phyloP scores from a whole-genome alignment of 805 yeast genomes.

The Saturnispora serradocipensis region DNA sequence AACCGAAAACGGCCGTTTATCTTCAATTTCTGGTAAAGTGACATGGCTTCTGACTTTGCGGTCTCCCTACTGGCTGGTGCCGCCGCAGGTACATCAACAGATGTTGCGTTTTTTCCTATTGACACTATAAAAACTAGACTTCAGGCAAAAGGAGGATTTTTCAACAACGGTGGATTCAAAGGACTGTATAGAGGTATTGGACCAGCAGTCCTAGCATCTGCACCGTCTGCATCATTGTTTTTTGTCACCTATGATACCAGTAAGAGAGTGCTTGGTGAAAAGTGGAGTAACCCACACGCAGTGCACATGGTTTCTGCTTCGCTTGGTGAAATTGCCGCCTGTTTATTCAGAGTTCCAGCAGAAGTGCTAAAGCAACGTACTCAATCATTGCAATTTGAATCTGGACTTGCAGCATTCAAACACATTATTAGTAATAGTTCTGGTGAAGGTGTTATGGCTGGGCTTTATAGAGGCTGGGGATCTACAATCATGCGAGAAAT shows the following conservation, averaged over 20 bases:
- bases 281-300: conserved; percentile 25
- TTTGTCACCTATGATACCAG: conserved; percentile 77
- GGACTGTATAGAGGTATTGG: conserved; percentile 93
- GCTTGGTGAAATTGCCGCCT: conserved; percentile 86
- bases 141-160: conserved; percentile 94
- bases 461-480: conserved; percentile 88
- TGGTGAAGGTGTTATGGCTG: conserved; percentile 71
- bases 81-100: conserved; percentile 94
- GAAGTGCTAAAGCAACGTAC: conserved; percentile 94
- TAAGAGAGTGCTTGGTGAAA: conserved; percentile 32
- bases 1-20: background rate
- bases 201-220: conserved; percentile 87
- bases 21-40: background rate
- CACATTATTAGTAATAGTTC: conserved; percentile 51
- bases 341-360: conserved; percentile 91
- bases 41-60: conserved; percentile 7
- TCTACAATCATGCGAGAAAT: conserved; percentile 92
- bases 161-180: conserved; percentile 82
- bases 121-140: conserved; percentile 91
- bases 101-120: conserved; percentile 88
- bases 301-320: conserved; percentile 87
- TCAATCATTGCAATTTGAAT: conserved; percentile 53
- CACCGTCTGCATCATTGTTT: conserved; percentile 76
- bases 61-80: conserved; percentile 57
- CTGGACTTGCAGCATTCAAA: conserved; percentile 61